Conservation (phyloP, 352 stramenopile species). For the Phytophthora lateralis region DNA sequence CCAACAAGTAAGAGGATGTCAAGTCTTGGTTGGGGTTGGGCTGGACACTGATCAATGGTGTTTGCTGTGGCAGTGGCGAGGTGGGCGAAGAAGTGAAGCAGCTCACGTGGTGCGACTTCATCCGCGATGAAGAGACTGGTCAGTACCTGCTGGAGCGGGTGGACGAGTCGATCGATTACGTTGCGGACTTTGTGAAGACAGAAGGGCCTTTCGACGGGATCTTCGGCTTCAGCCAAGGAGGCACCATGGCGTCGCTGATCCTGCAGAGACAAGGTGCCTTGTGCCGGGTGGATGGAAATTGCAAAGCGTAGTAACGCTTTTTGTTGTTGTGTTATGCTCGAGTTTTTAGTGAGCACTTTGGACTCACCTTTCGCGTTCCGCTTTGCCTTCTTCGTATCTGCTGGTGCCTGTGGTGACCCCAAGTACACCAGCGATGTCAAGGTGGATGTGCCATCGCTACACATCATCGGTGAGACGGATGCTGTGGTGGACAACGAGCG, state of each 20-base stretch:
- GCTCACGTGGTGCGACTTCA: conserved; percentile 80
- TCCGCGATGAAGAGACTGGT: conserved; percentile 46
- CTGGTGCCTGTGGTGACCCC: conserved; percentile 50
- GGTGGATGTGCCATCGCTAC: conserved; percentile 71
- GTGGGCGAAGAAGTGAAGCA: conserved; percentile 55
- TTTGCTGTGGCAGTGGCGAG: conserved; percentile 23
- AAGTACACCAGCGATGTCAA: conserved; percentile 46
- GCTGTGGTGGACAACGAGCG: conserved; percentile 61
- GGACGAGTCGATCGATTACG: conserved; percentile 70
- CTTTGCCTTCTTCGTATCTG: conserved; percentile 80
- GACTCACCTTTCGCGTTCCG: conserved; percentile 64
- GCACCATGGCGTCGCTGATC: conserved; percentile 68
- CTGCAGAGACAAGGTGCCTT: conserved; percentile 68
- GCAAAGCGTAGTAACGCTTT: background rate
- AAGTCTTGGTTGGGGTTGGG: background rate
- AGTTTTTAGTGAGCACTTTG: conserved; percentile 39
- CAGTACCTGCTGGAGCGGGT: conserved; percentile 53
- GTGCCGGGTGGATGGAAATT: background rate
- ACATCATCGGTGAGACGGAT: conserved; percentile 85
- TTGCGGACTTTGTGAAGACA: conserved; percentile 60
- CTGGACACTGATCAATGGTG: background rate
- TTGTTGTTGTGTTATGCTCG: background rate
- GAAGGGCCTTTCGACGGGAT: conserved; percentile 88
- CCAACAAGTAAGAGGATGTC: conserved; percentile 36
- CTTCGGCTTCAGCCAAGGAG: conserved; percentile 87